A percentile compares a stretch with the other conserved stretches of the same genome.
phyloP scores from a whole-genome alignment of 2,329 filamentous ascomycete species.

The Zymoseptoria pseudotritici region DNA sequence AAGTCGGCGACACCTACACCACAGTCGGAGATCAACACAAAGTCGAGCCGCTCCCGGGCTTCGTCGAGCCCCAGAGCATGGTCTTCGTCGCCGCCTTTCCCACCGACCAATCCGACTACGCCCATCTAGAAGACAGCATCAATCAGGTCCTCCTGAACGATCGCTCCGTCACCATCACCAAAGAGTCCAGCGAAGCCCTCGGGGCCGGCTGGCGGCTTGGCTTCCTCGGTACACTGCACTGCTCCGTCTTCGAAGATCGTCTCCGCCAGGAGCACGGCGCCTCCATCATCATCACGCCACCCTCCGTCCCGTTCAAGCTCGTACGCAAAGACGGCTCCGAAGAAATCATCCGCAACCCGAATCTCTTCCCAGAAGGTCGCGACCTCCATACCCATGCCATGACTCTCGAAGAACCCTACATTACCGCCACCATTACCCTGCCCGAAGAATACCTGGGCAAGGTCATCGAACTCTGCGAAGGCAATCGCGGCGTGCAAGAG shows the following conservation, averaged over 20 bases:
- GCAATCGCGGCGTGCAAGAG: conserved; percentile 78
- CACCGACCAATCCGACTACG: conserved; percentile 80
- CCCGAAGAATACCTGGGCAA: conserved; percentile 91
- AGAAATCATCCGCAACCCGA: conserved; percentile 74
- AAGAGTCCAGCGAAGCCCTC: conserved; percentile 88
- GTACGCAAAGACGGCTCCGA: conserved; percentile 71
- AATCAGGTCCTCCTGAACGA: conserved; percentile 91
- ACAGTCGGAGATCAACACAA: conserved; percentile 65
- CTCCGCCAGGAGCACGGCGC: conserved; percentile 89
- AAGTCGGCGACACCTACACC: conserved; percentile 93
- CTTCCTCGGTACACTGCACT: conserved; percentile 93
- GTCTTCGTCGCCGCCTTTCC: conserved; percentile 97
- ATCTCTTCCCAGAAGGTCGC: conserved; percentile 75
- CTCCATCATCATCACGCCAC: conserved; percentile 93
- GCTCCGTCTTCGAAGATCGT: conserved; percentile 97
- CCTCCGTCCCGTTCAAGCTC: conserved; percentile 86
- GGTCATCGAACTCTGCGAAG: conserved; percentile 90
- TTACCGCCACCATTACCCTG: conserved; percentile 76
- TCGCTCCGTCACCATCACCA: conserved; percentile 84
- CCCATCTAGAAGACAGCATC: conserved; percentile 85
- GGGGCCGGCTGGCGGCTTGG: conserved; percentile 91
- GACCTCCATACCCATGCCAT: conserved; percentile 47
- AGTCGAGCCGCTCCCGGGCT: conserved; percentile 79
- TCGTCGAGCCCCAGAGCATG: conserved; percentile 97
- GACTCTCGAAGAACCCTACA: conserved; percentile 65